These are phyloP conservation scores for Apiospora marii DNA, from an alignment of 2,329 filamentous ascomycete species.

Conservation along the genomic window DNA sequence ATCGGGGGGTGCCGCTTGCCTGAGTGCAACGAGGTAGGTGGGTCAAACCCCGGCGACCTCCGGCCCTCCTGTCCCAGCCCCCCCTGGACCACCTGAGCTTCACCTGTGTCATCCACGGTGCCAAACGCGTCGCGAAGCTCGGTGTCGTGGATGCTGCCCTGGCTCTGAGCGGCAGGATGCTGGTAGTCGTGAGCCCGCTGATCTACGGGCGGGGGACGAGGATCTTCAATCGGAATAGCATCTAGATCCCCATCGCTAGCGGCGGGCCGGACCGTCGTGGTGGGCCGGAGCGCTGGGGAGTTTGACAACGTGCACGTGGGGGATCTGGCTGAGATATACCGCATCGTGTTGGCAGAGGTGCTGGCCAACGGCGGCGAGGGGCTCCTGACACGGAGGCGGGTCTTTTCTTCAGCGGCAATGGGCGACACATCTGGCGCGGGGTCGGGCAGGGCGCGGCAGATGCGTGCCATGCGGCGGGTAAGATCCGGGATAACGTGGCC, in stretches of 20 bases:
- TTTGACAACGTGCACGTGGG: conserved; percentile 55
- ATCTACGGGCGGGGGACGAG: conserved; percentile 57
- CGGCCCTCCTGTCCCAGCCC: background rate
- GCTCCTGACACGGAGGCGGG: conserved; percentile 46
- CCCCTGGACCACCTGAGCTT: conserved; percentile 27
- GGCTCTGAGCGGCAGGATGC: conserved; percentile 50
- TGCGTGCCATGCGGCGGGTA: conserved; percentile 41
- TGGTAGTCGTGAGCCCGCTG: conserved; percentile 48
- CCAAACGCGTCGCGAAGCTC: conserved; percentile 46
- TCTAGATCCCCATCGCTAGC: conserved; percentile 46
- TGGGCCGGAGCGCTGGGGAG: conserved; percentile 45
- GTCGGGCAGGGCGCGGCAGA: conserved; percentile 46
- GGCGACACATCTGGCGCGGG: conserved; percentile 49
- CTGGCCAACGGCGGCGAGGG: conserved; percentile 38
- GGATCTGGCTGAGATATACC: conserved; percentile 52
- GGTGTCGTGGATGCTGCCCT: conserved; percentile 49
- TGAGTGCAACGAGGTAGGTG: background rate
- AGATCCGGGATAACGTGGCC: conserved; percentile 40
- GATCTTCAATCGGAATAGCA: conserved; percentile 47
- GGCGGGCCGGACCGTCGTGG: conserved; percentile 39
- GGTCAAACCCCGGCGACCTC: conserved; percentile 4
- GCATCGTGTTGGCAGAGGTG: conserved; percentile 44
- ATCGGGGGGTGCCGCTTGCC: background rate
- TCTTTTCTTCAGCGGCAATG: conserved; percentile 52
- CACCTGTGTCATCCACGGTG: conserved; percentile 35